phyloP scores from a whole-genome alignment of 2,329 filamentous ascomycete species.

The Cryphonectria naterciae region DNA sequence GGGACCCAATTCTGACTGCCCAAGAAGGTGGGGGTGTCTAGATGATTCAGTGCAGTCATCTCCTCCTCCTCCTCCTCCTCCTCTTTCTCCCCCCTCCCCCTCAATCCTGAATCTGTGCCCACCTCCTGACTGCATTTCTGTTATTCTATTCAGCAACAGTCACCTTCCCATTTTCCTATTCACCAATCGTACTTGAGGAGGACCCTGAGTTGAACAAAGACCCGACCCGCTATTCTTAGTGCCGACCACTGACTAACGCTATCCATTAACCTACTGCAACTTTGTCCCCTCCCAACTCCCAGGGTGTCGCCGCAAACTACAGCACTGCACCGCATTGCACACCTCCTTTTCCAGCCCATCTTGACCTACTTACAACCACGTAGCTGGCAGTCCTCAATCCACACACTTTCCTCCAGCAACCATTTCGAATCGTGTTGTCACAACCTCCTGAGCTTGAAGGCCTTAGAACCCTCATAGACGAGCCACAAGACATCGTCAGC shows the following conservation, averaged over 20 bases:
- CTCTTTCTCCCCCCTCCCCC: not conserved
- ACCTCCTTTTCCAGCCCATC: slow-evolving; percentile 28
- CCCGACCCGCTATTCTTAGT: slow-evolving; percentile 22
- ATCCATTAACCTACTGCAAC: slow-evolving; percentile 25
- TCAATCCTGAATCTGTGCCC: slow-evolving; percentile 1
- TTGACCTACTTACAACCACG: slow-evolving; percentile 15
- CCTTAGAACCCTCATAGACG: slow-evolving; percentile 35
- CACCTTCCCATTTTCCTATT: not conserved
- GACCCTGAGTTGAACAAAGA: slow-evolving; percentile 18
- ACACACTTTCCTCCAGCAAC: slow-evolving; percentile 20
- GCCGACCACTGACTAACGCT: slow-evolving; percentile 24
- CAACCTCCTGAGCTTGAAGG: slow-evolving; percentile 12
- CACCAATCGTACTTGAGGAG: not conserved
- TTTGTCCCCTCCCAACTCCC: slow-evolving; percentile 20
- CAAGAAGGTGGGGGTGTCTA: not conserved
- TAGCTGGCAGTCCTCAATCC: slow-evolving; percentile 27
- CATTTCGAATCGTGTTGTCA: slow-evolving; percentile 2
- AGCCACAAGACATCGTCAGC: slow-evolving; percentile 29
- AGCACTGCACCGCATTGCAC: slow-evolving; percentile 25
- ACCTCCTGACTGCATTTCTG: not conserved
- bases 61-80: not conserved
- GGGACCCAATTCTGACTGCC: not conserved
- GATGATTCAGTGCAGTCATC: slow-evolving; percentile 15
- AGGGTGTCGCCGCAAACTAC: slow-evolving; percentile 21
- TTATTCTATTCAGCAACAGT: not conserved